Conservation (phyloP, 2,329 filamentous ascomycete species). For the Fusarium floridanum region DNA sequence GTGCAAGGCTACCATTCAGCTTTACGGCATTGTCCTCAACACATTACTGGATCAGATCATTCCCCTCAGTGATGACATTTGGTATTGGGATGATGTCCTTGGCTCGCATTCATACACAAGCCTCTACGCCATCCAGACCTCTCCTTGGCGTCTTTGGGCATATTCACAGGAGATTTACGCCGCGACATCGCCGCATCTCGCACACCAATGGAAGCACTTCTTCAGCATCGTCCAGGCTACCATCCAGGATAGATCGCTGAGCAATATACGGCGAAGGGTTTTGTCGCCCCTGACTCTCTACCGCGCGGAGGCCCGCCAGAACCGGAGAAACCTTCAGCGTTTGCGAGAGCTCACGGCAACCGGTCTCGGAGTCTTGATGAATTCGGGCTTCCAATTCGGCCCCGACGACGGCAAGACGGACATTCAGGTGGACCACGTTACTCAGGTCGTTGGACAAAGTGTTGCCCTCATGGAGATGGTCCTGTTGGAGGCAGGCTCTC, state of each 20-base stretch:
- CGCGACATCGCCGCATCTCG: slow-evolving; percentile 66
- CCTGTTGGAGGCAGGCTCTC: slow-evolving; percentile 75
- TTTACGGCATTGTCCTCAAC: slow-evolving; percentile 84
- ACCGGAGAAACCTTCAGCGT: slow-evolving; percentile 77
- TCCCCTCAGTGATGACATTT: slow-evolving; percentile 86
- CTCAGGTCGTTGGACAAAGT: slow-evolving; percentile 83
- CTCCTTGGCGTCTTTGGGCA: slow-evolving; percentile 79
- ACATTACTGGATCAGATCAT: slow-evolving; percentile 86
- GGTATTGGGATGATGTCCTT: slow-evolving; percentile 95
- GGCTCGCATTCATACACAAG: slow-evolving; percentile 82
- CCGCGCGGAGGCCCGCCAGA: slow-evolving; percentile 79
- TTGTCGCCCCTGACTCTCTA: slow-evolving; percentile 83
- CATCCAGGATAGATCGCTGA: slow-evolving; percentile 78
- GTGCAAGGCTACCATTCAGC: slow-evolving; percentile 92
- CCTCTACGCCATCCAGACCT: slow-evolving; percentile 88
- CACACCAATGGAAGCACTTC: slow-evolving; percentile 75
- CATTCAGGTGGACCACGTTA: slow-evolving; percentile 63
- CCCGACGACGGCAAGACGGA: slow-evolving; percentile 70
- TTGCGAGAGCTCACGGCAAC: slow-evolving; percentile 86
- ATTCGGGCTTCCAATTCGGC: slow-evolving; percentile 82
- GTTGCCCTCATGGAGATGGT: slow-evolving; percentile 90
- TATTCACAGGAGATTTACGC: slow-evolving; percentile 78
- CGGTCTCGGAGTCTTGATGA: slow-evolving; percentile 87
- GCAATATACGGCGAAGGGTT: slow-evolving; percentile 77
- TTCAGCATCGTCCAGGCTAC: slow-evolving; percentile 84